Evolutionary conservation across 2,329 filamentous ascomycete genomes (phyloP).

Genomic region (Botrytis medusae): DNA sequence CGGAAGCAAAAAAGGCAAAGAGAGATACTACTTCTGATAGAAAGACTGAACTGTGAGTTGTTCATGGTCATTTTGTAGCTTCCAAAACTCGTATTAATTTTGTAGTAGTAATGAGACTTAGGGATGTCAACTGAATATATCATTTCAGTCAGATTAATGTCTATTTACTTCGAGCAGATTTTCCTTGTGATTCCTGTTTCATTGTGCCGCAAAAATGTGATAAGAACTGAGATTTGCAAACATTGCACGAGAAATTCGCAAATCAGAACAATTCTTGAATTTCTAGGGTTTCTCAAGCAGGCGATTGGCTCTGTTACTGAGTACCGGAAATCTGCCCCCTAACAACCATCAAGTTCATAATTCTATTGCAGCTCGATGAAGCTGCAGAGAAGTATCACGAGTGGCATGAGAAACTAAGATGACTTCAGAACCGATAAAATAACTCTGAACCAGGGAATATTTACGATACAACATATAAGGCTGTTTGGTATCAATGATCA

Average conservation of each 20-base stretch:
- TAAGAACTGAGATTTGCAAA: background rate
- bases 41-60: constrained; percentile 40
- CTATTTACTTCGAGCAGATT: background rate
- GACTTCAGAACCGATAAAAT: no score
- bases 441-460: background rate
- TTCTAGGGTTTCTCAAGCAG: background rate
- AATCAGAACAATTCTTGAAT: background rate
- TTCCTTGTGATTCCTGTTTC: background rate
- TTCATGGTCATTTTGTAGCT: constrained; percentile 22
- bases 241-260: no score
- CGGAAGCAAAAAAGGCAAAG: constrained; percentile 24
- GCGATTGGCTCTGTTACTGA: background rate
- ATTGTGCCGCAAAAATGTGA: background rate
- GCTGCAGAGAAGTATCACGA: background rate
- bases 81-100: constrained; percentile 16
- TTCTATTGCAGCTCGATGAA: background rate
- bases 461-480: background rate
- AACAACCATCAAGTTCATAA: background rate
- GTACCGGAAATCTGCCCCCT: background rate
- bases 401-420: background rate
- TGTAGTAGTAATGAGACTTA: constrained; percentile 14
- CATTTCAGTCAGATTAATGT: background rate
- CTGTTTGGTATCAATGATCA: no score
- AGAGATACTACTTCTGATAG: constrained; percentile 23
- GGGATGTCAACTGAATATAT: background rate